Evolutionary conservation across 495 filamentous ascomycete species (phyloP).

Genomic region (Mytilinidion resinicola): DNA sequence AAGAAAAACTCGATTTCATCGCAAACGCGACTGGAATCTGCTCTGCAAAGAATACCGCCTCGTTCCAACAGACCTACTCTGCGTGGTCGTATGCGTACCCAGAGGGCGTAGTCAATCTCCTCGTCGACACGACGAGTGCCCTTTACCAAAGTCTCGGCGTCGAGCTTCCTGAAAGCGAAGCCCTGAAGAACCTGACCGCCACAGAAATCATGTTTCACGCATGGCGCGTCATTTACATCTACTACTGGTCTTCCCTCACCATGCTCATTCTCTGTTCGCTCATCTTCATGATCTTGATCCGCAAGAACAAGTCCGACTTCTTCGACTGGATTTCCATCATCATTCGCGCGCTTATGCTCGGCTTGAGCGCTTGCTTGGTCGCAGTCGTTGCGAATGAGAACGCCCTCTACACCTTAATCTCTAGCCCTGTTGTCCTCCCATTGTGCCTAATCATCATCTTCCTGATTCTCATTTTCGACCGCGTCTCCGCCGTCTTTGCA

Average conservation of each 20-base stretch:
- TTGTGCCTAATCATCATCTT: constrained; percentile 19
- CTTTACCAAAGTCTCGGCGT: constrained; percentile 18
- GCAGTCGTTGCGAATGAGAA: constrained; percentile 13
- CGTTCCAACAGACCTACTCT: background rate
- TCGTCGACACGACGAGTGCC: constrained; percentile 10
- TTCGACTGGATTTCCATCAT: constrained; percentile 27
- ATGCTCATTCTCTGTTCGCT: constrained; percentile 19
- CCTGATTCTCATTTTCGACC: constrained; percentile 22
- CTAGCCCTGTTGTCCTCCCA: constrained; percentile 14
- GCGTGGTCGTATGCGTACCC: background rate
- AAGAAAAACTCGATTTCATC: background rate
- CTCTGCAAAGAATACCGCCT: constrained; percentile 6
- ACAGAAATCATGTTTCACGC: constrained; percentile 10
- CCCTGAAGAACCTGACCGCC: constrained; percentile 4
- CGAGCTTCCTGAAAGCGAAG: constrained; percentile 16
- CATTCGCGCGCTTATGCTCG: constrained; percentile 6
- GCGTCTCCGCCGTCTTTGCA: constrained; percentile 11
- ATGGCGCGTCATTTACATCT: constrained; percentile 22
- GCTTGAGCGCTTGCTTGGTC: constrained; percentile 11
- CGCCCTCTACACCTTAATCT: constrained; percentile 7
- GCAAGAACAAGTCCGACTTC: constrained; percentile 18
- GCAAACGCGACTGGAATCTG: constrained; percentile 22
- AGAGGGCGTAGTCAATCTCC: background rate
- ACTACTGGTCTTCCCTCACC: constrained; percentile 22
- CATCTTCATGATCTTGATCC: constrained; percentile 26